Percentiles rank a stretch among this genome's conserved stretches.
These are phyloP conservation scores for Verticillium isaacii DNA, from an alignment of 2,329 filamentous ascomycete species.

Conservation along the genomic window DNA sequence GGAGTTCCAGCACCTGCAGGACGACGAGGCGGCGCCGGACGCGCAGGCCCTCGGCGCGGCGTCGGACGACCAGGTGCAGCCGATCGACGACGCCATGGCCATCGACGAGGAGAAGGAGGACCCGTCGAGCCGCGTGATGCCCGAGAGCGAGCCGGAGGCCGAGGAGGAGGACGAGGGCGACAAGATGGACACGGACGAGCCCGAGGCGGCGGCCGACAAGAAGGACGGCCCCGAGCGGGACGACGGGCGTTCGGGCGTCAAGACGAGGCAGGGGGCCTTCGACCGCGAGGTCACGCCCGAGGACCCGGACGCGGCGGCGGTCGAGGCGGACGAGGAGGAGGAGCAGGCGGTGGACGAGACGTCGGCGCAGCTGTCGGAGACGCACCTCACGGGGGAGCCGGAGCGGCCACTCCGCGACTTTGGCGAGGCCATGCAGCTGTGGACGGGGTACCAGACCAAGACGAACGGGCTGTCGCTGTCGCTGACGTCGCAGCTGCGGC, in stretches of 20 bases:
- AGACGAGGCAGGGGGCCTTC: conserved; percentile 54
- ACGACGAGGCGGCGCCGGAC: conserved; percentile 78
- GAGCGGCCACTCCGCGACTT: conserved; percentile 40
- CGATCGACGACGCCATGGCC: conserved; percentile 84
- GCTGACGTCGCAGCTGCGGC: conserved; percentile 87
- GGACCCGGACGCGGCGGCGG: conserved; percentile 28
- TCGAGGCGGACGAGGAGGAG: conserved; percentile 45
- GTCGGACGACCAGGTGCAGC: conserved; percentile 78
- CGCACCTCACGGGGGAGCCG: conserved; percentile 54
- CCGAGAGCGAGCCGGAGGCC: conserved; percentile 48
- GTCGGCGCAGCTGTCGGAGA: conserved; percentile 64
- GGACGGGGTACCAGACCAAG: conserved; percentile 77
- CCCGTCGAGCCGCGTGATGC: conserved; percentile 40
- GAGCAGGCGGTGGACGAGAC: conserved; percentile 39
- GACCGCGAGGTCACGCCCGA: conserved; percentile 41
- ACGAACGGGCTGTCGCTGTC: conserved; percentile 85
- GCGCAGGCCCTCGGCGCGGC: conserved; percentile 88
- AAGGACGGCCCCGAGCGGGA: conserved; percentile 35
- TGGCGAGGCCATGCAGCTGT: conserved; percentile 63
- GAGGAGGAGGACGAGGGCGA: conserved; percentile 42
- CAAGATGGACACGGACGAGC: conserved; percentile 35
- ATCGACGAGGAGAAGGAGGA: conserved; percentile 71
- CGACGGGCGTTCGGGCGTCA: conserved; percentile 54
- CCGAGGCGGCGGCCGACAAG: conserved; percentile 11
- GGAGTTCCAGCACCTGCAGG: conserved; percentile 91